phyloP scores from a whole-genome alignment of 2,329 filamentous ascomycete genomes.

The Raffaelea ambrosiae region DNA sequence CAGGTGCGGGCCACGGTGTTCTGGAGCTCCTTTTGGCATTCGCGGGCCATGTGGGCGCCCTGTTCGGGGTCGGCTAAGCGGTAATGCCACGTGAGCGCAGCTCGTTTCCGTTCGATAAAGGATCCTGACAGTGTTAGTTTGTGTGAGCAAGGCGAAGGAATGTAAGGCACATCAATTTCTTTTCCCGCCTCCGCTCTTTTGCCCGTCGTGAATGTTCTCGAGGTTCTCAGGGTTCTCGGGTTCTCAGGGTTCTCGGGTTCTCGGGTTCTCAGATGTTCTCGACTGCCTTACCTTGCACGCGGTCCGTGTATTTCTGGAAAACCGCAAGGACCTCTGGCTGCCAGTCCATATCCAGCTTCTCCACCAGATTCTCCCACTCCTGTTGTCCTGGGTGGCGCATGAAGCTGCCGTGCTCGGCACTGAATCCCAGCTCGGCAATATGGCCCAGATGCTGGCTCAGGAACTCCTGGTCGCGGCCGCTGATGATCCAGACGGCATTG shows the following conservation, averaged over 20 bases:
- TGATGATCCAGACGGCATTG: constrained; percentile 98
- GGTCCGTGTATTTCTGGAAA: constrained; percentile 83
- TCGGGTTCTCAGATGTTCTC: too few species aligned
- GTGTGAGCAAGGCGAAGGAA: too few species aligned
- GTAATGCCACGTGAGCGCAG: constrained; percentile 96
- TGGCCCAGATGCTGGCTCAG: constrained; percentile 87
- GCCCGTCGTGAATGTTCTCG: too few species aligned
- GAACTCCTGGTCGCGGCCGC: constrained; percentile 87
- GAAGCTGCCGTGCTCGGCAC: constrained; percentile 94
- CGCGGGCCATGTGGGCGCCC: constrained; percentile 67
- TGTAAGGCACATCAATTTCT: too few species aligned
- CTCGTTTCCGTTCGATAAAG: constrained; percentile 89
- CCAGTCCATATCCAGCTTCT: constrained; percentile 86
- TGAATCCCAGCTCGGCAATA: constrained; percentile 81
- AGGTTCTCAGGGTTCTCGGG: too few species aligned
- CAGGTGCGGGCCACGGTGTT: constrained; percentile 66
- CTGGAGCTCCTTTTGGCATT: constrained; percentile 77
- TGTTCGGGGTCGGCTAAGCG: constrained; percentile 82
- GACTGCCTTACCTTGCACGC: constrained; percentile 60
- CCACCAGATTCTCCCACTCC: constrained; percentile 83
- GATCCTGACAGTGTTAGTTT: constrained; percentile 48
- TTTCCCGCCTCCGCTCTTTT: too few species aligned
- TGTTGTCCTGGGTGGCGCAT: constrained; percentile 70
- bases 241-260: too few species aligned
- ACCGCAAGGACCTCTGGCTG: constrained; percentile 74